Conservation (phyloP, 176 grass and related monocot species). For the Saccharum spontaneum region DNA sequence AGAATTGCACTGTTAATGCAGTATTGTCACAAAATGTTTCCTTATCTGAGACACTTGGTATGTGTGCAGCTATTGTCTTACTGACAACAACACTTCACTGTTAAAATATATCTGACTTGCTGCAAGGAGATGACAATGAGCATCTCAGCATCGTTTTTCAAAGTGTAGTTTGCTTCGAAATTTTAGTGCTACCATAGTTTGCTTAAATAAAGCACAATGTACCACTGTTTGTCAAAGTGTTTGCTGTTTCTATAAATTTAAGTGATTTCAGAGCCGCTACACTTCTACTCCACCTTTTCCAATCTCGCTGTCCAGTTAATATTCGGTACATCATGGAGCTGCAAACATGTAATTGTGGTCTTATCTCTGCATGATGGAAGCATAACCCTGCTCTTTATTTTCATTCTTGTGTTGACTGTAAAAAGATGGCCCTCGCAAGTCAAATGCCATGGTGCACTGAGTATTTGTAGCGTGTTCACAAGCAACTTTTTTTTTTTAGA, state of each 20-base stretch:
- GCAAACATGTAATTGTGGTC: not conserved
- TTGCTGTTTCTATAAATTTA: not conserved
- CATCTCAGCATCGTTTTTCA: not conserved
- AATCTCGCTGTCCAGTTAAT: not conserved
- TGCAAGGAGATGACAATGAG: not conserved
- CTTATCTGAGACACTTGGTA: not conserved
- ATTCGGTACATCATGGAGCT: not conserved
- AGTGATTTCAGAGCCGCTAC: not conserved
- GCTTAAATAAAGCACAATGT: not conserved
- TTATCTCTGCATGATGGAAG: not conserved
- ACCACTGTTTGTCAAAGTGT: not conserved
- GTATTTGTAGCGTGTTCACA: not conserved
- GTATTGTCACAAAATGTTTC: not conserved
- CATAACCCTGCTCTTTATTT: not conserved
- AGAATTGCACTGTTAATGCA: conserved; percentile 3
- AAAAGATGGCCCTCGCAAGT: not conserved
- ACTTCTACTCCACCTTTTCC: not conserved
- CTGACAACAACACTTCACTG: not conserved
- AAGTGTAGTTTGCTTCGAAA: not conserved
- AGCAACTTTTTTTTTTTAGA: not conserved
- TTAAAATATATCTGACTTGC: not conserved
- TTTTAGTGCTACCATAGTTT: not conserved
- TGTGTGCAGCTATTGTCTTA: not conserved
- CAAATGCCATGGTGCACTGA: not conserved
- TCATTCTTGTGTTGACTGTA: not conserved